A percentile compares a stretch with the other conserved stretches of the same genome.
phyloP scores from a whole-genome alignment of 768 basidiomycete genomes.

The Roridomyces roridus region DNA sequence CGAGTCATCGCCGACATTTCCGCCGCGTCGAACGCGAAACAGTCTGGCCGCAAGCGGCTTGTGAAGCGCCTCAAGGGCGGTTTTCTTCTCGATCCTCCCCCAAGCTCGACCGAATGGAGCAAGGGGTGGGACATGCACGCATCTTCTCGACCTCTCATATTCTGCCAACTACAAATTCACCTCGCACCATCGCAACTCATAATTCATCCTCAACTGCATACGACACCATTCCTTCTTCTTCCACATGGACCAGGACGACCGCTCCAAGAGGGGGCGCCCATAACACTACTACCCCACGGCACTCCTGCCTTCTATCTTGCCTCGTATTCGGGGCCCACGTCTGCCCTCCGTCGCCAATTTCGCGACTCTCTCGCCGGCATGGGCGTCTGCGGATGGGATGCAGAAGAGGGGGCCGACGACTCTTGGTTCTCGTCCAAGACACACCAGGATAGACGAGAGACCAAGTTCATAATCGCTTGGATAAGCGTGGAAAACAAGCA shows the following conservation, averaged over 20 bases:
- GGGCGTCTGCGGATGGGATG: constrained; percentile 63
- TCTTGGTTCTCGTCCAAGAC: constrained; percentile 26
- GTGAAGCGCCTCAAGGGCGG: constrained; percentile 64
- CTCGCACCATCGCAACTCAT: constrained; percentile 54
- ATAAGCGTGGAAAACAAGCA: constrained; percentile 78
- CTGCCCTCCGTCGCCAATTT: constrained; percentile 67
- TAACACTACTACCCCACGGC: constrained; percentile 72
- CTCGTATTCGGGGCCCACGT: constrained; percentile 72
- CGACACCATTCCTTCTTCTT: constrained; percentile 66
- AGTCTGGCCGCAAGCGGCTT: constrained; percentile 34
- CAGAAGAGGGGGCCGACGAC: constrained; percentile 19
- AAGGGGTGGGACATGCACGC: constrained; percentile 66
- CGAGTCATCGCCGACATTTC: constrained; percentile 61
- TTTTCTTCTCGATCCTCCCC: constrained; percentile 59
- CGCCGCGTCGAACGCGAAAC: constrained; percentile 40
- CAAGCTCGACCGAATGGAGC: constrained; percentile 62
- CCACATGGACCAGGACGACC: constrained; percentile 41
- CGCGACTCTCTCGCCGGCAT: constrained; percentile 65
- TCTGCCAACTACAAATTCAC: constrained; percentile 65
- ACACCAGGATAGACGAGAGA: constrained; percentile 16
- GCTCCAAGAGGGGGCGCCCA: constrained; percentile 65
- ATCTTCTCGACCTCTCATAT: constrained; percentile 60
- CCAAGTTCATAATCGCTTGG: constrained; percentile 70
- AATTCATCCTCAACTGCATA: constrained; percentile 65
- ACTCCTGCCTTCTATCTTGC: constrained; percentile 77